Base-by-base conservation (phyloP, 2,329 filamentous ascomycete species). In the Colletotrichum falcatum region DNA sequence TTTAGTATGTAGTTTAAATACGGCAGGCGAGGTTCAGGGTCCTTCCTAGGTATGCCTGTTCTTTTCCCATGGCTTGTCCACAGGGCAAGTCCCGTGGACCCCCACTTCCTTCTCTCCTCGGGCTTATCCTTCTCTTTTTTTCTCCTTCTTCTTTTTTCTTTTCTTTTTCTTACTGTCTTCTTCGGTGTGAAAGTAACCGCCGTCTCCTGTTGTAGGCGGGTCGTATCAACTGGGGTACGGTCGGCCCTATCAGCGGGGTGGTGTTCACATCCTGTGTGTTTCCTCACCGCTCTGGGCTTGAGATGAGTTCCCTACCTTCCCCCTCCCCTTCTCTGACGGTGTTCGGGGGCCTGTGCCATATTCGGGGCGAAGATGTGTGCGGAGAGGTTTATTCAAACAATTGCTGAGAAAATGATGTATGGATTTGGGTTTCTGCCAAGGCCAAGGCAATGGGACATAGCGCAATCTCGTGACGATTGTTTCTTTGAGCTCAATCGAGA, bases 221-320 rank as follows among this genome's bases (percentile, higher is more conserved):
- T 68, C 53, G 58, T 68, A 68, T 71, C 46, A 42, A 71, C 68
- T 71, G 68, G 64, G 64, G 68, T 63, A 11, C 46, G 8, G 63
- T 71, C 64, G 68, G 68, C 64, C 68, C 64, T 71, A 71, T 71
- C 68, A n/a, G 64, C 68, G 58, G 64, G 64, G 64, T 48, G 39
- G 48, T 60, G 23, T 30, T 30, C 55, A 9, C 46, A 51, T 51
- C 46, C 53, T 46, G 44, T n/a, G n/a, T n/a, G 20, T 16, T 67
- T 53, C 11, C 53, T 70, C 64, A 63, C 67, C 67, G 64, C 58
- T 56, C 64, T 30, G 37, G 58, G 49, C 8, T 9, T 23, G 33
- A n/a, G n/a, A 55, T 14, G 53, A 33, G n/a, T 33, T 55, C 33
- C 26, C 6, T 20, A 7, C 44, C 42, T 46, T 53, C 55, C 28